phyloP scores from a whole-genome alignment of 202 grass and related monocot species.

The Thinopyrum obtusiflorum region DNA sequence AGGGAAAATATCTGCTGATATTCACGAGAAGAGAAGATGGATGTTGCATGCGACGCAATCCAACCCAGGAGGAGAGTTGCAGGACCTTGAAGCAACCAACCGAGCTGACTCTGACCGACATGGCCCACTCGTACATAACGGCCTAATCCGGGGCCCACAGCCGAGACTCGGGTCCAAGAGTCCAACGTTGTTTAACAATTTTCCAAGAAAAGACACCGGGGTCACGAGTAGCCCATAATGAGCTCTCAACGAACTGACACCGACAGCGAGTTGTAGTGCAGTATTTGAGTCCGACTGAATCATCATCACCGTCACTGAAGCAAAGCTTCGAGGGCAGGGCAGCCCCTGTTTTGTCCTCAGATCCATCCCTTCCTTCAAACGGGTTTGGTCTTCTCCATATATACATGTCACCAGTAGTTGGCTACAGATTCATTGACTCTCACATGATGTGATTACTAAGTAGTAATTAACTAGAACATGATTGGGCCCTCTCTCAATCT shows the following conservation, averaged over 20 bases:
- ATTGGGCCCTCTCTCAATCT: background rate
- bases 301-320: no score
- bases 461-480: background rate
- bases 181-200: background rate
- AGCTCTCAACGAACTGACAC: background rate
- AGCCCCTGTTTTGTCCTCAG: no score
- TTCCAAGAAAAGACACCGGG: background rate
- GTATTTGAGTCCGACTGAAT: background rate
- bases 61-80: background rate
- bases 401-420: no score
- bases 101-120: background rate
- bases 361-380: no score
- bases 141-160: background rate
- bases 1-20: background rate
- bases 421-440: background rate
- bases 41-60: background rate
- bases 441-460: background rate
- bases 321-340: no score
- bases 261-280: no score
- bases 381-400: no score
- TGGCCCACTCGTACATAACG: background rate
- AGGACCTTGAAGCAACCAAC: background rate
- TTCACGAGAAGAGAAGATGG: no score
- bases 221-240: background rate
- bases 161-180: slow-evolving; percentile 22